Percentiles rank a stretch among this genome's conserved stretches.
Evolutionary conservation across 2,329 filamentous ascomycete species (phyloP).

Genomic region (Cercospora brassicicola): DNA sequence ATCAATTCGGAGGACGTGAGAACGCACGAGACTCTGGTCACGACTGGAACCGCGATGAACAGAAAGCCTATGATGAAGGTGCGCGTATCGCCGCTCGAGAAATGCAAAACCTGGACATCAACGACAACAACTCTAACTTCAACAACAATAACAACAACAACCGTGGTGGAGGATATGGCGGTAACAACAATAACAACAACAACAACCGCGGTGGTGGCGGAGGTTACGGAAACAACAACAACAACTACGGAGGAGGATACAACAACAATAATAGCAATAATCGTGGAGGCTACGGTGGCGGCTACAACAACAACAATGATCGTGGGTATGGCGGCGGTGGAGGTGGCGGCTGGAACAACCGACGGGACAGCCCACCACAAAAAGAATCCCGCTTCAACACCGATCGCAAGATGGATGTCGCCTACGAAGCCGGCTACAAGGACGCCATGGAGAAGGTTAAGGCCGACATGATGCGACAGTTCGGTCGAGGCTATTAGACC

Average conservation of each 20-base stretch:
- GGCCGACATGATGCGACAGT: slow-evolving; percentile 28
- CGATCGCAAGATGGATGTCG: slow-evolving; percentile 30
- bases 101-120: slow-evolving; percentile 10
- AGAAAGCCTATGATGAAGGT: slow-evolving; percentile 17
- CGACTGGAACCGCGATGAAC: slow-evolving; percentile 17
- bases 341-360: neutral
- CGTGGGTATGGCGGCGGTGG: slow-evolving; percentile 2
- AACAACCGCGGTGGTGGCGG: slow-evolving; percentile 10
- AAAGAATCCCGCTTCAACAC: slow-evolving; percentile 22
- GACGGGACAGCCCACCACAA: slow-evolving; percentile 11
- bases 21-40: slow-evolving; percentile 13
- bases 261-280: slow-evolving; percentile 7
- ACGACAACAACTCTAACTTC: slow-evolving; percentile 3
- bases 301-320: slow-evolving; percentile 7
- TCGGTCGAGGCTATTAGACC: slow-evolving; percentile 11
- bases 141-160: slow-evolving; percentile 11
- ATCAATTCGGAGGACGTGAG: slow-evolving; percentile 1
- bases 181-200: slow-evolving; percentile 15
- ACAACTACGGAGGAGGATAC: slow-evolving; percentile 15
- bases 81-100: slow-evolving; percentile 16
- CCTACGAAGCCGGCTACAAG: slow-evolving; percentile 30
- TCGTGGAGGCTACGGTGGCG: neutral
- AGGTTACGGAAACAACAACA: slow-evolving; percentile 14
- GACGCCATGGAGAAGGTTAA: slow-evolving; percentile 31
- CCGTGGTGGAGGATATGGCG: slow-evolving; percentile 3